A percentile compares a stretch with the other conserved stretches of the same genome.
Evolutionary conservation across 345 rosid species (phyloP).

Genomic region (Gynandropsis gynandra): DNA sequence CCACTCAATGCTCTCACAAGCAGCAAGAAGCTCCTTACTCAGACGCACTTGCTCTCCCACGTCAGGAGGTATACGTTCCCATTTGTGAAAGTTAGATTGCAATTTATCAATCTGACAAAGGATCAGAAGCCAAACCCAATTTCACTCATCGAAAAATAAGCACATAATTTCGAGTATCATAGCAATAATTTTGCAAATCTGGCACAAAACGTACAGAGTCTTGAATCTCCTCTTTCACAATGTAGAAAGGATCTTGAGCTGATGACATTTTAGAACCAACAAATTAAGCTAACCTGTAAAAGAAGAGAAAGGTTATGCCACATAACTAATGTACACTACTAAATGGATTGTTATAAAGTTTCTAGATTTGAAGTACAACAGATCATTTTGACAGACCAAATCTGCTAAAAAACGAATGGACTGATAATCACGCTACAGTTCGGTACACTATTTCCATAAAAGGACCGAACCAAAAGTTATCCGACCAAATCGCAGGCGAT

Average conservation of each 20-base stretch:
- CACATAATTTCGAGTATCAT: no score
- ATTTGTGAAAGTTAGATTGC: conserved; percentile 74
- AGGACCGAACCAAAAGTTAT: no score
- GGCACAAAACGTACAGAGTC: conserved; percentile 63
- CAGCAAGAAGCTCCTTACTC: conserved; percentile 59
- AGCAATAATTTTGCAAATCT: not conserved
- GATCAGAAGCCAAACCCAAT: conserved; percentile 9
- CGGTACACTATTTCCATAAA: no score
- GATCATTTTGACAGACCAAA: no score
- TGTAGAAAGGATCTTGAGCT: conserved; percentile 96
- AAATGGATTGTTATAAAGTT: not conserved
- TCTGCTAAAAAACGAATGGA: no score
- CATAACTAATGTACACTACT: not conserved
- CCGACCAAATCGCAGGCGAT: no score
- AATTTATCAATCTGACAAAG: conserved; percentile 76
- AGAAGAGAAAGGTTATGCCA: not conserved
- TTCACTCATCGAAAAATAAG: conserved; percentile 3
- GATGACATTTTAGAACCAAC: conserved; percentile 55
- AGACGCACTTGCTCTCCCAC: conserved; percentile 58
- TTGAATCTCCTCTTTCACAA: conserved; percentile 97
- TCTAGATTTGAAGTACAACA: no score
- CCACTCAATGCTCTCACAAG: conserved; percentile 91
- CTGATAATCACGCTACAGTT: no score
- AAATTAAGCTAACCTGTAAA: conserved; percentile 4
- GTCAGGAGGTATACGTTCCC: conserved; percentile 66